A percentile compares a stretch with the other conserved stretches of the same genome.
Evolutionary conservation across 2,329 filamentous ascomycete genomes (phyloP).

Genomic region (Claviceps pusilla): DNA sequence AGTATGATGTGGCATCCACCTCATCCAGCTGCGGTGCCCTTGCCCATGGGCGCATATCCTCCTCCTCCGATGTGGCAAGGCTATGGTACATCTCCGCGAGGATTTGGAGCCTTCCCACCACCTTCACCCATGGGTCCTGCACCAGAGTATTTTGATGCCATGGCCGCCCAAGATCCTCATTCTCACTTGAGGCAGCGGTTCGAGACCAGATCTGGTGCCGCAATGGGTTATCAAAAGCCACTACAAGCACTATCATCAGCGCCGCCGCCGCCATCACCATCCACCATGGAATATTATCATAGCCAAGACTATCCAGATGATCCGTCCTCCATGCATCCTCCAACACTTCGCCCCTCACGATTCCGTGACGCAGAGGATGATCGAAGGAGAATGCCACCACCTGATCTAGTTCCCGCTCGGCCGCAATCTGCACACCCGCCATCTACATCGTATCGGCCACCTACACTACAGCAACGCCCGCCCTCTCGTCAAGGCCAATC

Average conservation of each 20-base stretch:
- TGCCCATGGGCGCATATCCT: slow-evolving; percentile 17
- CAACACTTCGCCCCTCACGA: slow-evolving; percentile 27
- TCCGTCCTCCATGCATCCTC: slow-evolving; percentile 14
- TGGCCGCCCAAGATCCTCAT: slow-evolving; percentile 9
- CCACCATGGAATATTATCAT: slow-evolving; percentile 15
- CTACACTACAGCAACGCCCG: slow-evolving; percentile 11
- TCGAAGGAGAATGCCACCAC: slow-evolving; percentile 34
- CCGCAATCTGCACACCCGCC: slow-evolving; percentile 19
- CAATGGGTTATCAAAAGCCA: slow-evolving; percentile 22
- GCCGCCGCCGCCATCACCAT: neutral
- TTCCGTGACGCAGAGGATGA: slow-evolving; percentile 29
- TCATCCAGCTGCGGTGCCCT: slow-evolving; percentile 10
- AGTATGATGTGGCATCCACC: slow-evolving; percentile 15
- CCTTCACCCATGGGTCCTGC: slow-evolving; percentile 15
- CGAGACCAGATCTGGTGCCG: slow-evolving; percentile 21
- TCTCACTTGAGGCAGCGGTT: slow-evolving; percentile 21
- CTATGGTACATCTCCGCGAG: slow-evolving; percentile 12
- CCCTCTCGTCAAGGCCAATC: slow-evolving; percentile 15
- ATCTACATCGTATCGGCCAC: slow-evolving; percentile 16
- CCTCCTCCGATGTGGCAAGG: slow-evolving; percentile 15
- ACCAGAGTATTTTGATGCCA: slow-evolving; percentile 16
- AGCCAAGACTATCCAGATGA: slow-evolving; percentile 28
- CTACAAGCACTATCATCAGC: neutral
- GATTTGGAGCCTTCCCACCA: slow-evolving; percentile 12
- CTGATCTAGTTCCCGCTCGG: slow-evolving; percentile 19